Percentiles rank a stretch among this genome's conserved stretches.
Conservation (phyloP, 2,329 filamentous ascomycete species). For the Aureobasidium sp. region DNA sequence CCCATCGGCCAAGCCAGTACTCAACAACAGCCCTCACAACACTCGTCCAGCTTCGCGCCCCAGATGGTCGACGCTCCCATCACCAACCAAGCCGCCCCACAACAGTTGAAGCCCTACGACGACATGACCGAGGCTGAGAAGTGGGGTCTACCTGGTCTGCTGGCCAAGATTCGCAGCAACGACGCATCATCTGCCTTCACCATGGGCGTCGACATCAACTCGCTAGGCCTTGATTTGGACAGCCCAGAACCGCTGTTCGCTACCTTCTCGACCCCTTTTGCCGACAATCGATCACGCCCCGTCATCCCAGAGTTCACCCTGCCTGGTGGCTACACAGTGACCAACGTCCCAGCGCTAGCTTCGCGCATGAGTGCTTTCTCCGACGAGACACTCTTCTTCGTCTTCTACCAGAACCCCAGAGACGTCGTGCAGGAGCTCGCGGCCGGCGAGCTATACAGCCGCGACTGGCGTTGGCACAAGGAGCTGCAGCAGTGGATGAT, state of each 20-base stretch:
- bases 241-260: conserved; percentile 47
- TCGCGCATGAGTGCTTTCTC: conserved; percentile 28
- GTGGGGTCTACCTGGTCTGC: conserved; percentile 54
- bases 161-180: conserved; percentile 50
- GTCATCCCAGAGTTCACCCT: conserved; percentile 58
- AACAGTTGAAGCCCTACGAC: conserved; percentile 20
- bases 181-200: conserved; percentile 40
- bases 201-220: conserved; percentile 57
- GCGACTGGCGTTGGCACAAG: conserved; percentile 51
- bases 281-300: conserved; percentile 50
- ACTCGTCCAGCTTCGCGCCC: conserved; percentile 14
- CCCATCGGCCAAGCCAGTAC: conserved; percentile 11
- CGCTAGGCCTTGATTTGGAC: conserved; percentile 57
- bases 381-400: conserved; percentile 59
- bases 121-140: conserved; percentile 56
- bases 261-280: conserved; percentile 59
- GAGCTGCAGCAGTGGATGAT: conserved; percentile 49
- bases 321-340: conserved; percentile 58
- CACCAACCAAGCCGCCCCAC: conserved; percentile 12
- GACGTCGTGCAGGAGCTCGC: conserved; percentile 61
- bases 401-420: conserved; percentile 62
- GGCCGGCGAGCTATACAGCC: conserved; percentile 51
- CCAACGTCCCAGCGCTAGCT: conserved; percentile 57
- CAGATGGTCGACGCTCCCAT: conserved; percentile 16
- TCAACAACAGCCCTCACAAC: conserved; percentile 16